phyloP scores from a whole-genome alignment of 225 moss, liverwort and hornwort genomes.

The Physcomitrellopsis africana region DNA sequence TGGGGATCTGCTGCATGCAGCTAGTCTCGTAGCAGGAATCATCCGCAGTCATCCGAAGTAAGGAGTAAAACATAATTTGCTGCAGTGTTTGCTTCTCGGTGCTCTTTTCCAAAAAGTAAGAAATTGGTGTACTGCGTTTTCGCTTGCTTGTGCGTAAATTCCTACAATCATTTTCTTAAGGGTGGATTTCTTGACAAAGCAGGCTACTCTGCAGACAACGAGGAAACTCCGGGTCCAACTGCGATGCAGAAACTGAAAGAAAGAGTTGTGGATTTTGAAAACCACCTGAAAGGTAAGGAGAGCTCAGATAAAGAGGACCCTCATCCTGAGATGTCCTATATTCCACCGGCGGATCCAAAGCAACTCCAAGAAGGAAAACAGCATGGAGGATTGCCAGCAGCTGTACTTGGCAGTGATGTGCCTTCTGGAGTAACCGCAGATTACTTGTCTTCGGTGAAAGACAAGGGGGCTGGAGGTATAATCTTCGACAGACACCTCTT shows the following conservation, averaged over 20 bases:
- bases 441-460: constrained; percentile 23
- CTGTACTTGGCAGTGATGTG: constrained; percentile 33
- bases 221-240: constrained; percentile 30
- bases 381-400: constrained; percentile 37
- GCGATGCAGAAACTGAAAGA: constrained; percentile 48
- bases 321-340: constrained; percentile 54
- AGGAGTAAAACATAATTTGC: constrained; percentile 5
- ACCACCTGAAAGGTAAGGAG: constrained; percentile 49
- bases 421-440: constrained; percentile 28
- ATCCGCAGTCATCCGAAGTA: not conserved
- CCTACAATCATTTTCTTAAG: not conserved
- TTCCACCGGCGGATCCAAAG: constrained; percentile 42
- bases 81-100: not conserved
- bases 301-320: constrained; percentile 50
- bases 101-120: not conserved
- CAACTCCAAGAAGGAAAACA: constrained; percentile 41
- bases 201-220: constrained; percentile 38
- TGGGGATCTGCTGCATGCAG: not conserved
- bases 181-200: constrained; percentile 2
- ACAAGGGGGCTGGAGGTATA: constrained; percentile 35
- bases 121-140: not conserved
- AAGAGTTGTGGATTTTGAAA: constrained; percentile 36
- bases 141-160: constrained; percentile 8
- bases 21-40: not conserved
- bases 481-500: not conserved